Percentiles rank a stretch among this genome's conserved stretches.
These are phyloP conservation scores for Mucor racemosus DNA, from an alignment of 371 early-diverging fungal species.

Conservation along the genomic window DNA sequence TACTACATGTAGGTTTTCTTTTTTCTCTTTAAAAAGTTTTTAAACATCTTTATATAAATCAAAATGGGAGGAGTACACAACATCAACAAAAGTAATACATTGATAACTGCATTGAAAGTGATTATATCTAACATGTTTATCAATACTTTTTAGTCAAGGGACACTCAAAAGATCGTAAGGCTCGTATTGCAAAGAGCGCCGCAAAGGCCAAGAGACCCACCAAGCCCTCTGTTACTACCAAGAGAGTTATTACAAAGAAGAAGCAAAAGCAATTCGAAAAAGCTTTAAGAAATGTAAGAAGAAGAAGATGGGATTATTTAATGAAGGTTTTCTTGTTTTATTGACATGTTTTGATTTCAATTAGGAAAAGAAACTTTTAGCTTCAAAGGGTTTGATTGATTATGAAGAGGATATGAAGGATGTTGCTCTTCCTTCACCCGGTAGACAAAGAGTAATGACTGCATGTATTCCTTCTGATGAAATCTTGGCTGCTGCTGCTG, in stretches of 20 bases:
- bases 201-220: slow-evolving; percentile 19
- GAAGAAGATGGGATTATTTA: not conserved
- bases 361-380: slow-evolving; percentile 45
- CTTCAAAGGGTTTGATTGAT: slow-evolving; percentile 40
- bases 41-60: not conserved
- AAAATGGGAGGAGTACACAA: slow-evolving; percentile 35
- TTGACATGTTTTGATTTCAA: not conserved
- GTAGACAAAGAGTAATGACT: slow-evolving; percentile 38
- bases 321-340: not conserved
- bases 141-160: slow-evolving; percentile 22
- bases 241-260: slow-evolving; percentile 45
- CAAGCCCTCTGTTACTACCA: slow-evolving; percentile 27
- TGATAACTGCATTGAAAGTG: not conserved
- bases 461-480: slow-evolving; percentile 43
- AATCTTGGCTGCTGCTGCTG: slow-evolving; percentile 48
- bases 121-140: not conserved
- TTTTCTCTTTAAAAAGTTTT: slow-evolving; percentile 13
- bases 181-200: slow-evolving; percentile 25
- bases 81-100: slow-evolving; percentile 28
- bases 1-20: not conserved
- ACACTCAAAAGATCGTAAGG: slow-evolving; percentile 21
- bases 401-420: slow-evolving; percentile 56
- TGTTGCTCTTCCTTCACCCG: slow-evolving; percentile 31
- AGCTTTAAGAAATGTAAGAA: slow-evolving; percentile 44
- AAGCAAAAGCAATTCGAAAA: slow-evolving; percentile 50